Base-by-base conservation (phyloP, 164 flowering plant genomes). In the Aristolochia fimbriata region DNA sequence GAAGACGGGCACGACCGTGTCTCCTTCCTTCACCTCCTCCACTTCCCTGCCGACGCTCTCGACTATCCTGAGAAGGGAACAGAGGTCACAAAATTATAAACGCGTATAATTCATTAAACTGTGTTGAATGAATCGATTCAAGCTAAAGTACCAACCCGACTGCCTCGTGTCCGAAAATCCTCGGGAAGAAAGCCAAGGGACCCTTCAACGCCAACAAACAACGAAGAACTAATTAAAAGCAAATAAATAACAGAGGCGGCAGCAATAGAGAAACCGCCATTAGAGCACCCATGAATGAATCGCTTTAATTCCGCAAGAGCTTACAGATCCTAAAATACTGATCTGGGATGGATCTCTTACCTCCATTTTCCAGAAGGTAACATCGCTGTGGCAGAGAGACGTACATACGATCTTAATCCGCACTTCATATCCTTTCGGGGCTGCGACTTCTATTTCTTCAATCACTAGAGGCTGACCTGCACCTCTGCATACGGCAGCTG, bases 131-230 rank as follows among this genome's bases (percentile, higher is more conserved):
- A 37, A 37, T 37, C 12, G 1, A 7, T 0, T 37, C 43, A n/a
- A n/a, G n/a, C n/a, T n/a, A n/a, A n/a, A n/a, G n/a, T 10, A 50
- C 51, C 59, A 76, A 86, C 93, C 93, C 87, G 19, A 73, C 81
- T 0, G 86, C 90, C 56, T 86, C 89, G 58, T 86, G 89, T 0
- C 93, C 89, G 17, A 83, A 77, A 63, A 86, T 82, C 59, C 69
- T 74, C 2, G 87, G 88, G 52, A 77, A 76, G 7, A 53, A 30
- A 15, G 55, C 58, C 5, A 3, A 11, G 0, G 81, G 81, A 22
- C 60, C 77, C 84, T 81, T 17, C 4, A 48, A n/a, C n/a, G n/a
- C 21, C 4, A n/a, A 22, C 21, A 17, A 46, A 5, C 9, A 41
- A 2, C n/a, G 43, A 45, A 41, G 11, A 10, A 7, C 8, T 5